Conservation (phyloP, 306 rosid species). For the Cicer cuneatum region DNA sequence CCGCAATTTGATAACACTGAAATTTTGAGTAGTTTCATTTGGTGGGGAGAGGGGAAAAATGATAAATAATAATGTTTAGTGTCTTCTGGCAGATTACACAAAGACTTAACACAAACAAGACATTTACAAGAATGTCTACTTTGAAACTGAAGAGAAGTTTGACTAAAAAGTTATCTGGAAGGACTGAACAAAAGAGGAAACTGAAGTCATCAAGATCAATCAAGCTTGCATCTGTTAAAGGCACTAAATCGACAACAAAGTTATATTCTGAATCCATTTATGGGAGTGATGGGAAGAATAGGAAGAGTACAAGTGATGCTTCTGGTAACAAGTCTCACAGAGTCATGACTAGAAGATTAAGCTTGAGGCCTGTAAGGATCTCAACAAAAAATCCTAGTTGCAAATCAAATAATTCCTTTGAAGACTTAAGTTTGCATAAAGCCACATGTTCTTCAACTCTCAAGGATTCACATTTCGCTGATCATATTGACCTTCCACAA, state of each 20-base stretch:
- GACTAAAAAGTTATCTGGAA: conserved; percentile 60
- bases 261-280: conserved; percentile 43
- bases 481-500: conserved; percentile 44
- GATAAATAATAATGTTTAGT: not conserved
- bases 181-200: conserved; percentile 50
- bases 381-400: conserved; percentile 50
- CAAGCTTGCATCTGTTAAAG: conserved; percentile 42
- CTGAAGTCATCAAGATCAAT: conserved; percentile 56
- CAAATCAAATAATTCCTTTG: conserved; percentile 55
- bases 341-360: conserved; percentile 57
- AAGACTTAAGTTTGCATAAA: conserved; percentile 56
- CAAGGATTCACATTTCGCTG: conserved; percentile 71
- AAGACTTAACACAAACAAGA: conserved; percentile 48
- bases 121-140: conserved; percentile 60
- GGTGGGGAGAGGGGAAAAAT: not conserved
- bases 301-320: conserved; percentile 38
- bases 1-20: not conserved
- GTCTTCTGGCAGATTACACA: conserved; percentile 57
- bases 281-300: conserved; percentile 40
- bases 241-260: conserved; percentile 42
- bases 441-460: conserved; percentile 83
- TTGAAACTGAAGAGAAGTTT: conserved; percentile 58
- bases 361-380: conserved; percentile 67
- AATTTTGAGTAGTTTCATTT: conserved; percentile 31
- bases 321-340: conserved; percentile 51